Conservation (phyloP, 1,284 basidiomycete species). For the Tylopilus sp. region DNA sequence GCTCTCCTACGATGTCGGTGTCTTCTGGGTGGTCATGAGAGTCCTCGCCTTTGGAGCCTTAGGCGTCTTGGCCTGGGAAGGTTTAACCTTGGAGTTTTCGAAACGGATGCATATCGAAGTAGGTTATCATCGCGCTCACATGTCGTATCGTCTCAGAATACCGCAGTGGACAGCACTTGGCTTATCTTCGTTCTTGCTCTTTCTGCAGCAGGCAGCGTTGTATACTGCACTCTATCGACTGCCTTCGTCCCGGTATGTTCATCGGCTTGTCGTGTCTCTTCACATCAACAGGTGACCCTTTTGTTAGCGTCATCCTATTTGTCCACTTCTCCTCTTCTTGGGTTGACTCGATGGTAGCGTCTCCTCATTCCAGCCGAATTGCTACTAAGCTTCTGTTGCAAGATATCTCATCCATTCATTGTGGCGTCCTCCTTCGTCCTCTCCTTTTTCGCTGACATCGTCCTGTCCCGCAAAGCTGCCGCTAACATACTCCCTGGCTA, state of each 20-base stretch:
- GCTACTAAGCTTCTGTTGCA: background rate
- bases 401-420: constrained; percentile 48
- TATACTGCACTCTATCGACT: constrained; percentile 64
- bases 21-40: constrained; percentile 71
- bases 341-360: constrained; percentile 49
- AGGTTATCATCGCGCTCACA: constrained; percentile 17
- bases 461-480: constrained; percentile 44
- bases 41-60: constrained; percentile 63
- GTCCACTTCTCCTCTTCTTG: constrained; percentile 64
- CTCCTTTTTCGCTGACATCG: constrained; percentile 54
- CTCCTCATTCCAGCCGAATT: constrained; percentile 42
- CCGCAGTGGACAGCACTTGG: constrained; percentile 67
- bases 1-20: constrained; percentile 58
- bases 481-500: constrained; percentile 56
- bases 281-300: background rate
- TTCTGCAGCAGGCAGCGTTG: constrained; percentile 60
- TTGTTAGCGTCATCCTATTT: constrained; percentile 58
- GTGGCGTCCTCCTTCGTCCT: constrained; percentile 44
- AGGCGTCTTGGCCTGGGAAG: constrained; percentile 57
- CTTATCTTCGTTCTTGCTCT: constrained; percentile 60
- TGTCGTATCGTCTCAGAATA: constrained; percentile 10
- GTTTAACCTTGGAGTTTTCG: constrained; percentile 46
- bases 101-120: constrained; percentile 60
- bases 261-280: background rate
- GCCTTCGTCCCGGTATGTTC: constrained; percentile 56